These are phyloP conservation scores for Pilatotrama ljubarskyi DNA, from an alignment of 768 basidiomycete genomes.

Conservation along the genomic window DNA sequence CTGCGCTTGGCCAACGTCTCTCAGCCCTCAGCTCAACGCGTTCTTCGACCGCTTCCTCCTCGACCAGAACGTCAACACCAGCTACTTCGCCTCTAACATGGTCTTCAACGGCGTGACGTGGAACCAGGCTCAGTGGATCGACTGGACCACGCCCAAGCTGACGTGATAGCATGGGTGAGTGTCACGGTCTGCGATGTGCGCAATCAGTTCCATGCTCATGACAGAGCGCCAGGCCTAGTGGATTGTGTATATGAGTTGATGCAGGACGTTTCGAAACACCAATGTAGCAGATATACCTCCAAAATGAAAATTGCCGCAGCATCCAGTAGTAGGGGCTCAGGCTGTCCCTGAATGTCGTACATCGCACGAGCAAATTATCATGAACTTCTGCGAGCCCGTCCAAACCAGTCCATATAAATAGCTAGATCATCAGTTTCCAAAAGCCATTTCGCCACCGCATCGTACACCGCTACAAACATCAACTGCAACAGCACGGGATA, in stretches of 20 bases:
- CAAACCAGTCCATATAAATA: neutral
- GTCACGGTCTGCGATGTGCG: no score
- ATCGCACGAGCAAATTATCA: neutral
- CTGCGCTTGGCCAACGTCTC: conserved; percentile 52
- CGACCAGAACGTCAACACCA: conserved; percentile 48
- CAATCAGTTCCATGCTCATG: neutral
- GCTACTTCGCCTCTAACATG: conserved; percentile 46
- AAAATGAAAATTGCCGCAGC: no score
- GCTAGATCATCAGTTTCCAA: neutral
- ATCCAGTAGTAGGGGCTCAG: no score
- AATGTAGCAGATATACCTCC: no score
- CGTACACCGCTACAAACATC: neutral
- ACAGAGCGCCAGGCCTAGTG: no score
- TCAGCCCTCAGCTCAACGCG: conserved; percentile 47
- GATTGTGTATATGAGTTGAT: no score
- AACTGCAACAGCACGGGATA: neutral
- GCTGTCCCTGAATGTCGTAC: neutral
- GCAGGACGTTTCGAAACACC: neutral
- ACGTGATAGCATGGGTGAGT: conserved; percentile 23
- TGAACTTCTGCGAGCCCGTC: neutral
- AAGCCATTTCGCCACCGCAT: neutral
- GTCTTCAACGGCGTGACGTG: conserved; percentile 40
- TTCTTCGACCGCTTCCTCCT: conserved; percentile 60
- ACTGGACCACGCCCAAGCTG: conserved; percentile 51
- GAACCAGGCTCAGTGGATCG: conserved; percentile 44